Evolutionary conservation across 164 flowering plant species (phyloP).

Genomic region (Magnolia changhungtana): DNA sequence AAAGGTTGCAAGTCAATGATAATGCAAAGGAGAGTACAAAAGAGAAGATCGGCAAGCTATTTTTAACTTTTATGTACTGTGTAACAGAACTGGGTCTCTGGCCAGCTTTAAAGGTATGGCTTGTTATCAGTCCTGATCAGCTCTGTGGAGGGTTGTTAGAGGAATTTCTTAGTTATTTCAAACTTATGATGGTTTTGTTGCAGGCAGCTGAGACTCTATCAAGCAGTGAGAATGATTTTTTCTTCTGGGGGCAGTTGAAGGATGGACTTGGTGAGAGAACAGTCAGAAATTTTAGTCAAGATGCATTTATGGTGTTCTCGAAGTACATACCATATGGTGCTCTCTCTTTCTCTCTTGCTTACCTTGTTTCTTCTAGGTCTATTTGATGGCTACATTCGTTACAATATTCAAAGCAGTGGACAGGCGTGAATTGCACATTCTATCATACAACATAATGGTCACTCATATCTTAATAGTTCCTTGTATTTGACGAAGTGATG

Average conservation of each 20-base stretch:
- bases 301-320: slow-evolving; percentile 35
- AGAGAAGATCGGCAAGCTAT: slow-evolving; percentile 41
- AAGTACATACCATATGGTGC: slow-evolving; percentile 47
- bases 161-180: neutral
- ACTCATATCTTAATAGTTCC: neutral
- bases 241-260: slow-evolving; percentile 36
- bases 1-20: slow-evolving; percentile 22
- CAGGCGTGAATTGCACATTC: neutral
- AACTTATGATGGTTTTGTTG: slow-evolving; percentile 6
- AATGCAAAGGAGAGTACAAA: slow-evolving; percentile 26
- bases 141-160: neutral
- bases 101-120: slow-evolving; percentile 60
- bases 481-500: neutral
- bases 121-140: neutral
- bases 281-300: slow-evolving; percentile 43
- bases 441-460: neutral
- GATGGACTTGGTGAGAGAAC: slow-evolving; percentile 34
- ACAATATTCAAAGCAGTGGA: neutral
- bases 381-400: neutral
- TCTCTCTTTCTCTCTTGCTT: neutral
- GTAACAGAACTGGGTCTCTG: slow-evolving; percentile 73
- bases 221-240: slow-evolving; percentile 24
- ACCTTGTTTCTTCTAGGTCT: neutral
- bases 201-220: slow-evolving; percentile 69
- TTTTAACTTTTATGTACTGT: slow-evolving; percentile 43